Evolutionary conservation across 192 early-diverging fungal genomes (phyloP).

Genomic region (Glomus cerebriforme): DNA sequence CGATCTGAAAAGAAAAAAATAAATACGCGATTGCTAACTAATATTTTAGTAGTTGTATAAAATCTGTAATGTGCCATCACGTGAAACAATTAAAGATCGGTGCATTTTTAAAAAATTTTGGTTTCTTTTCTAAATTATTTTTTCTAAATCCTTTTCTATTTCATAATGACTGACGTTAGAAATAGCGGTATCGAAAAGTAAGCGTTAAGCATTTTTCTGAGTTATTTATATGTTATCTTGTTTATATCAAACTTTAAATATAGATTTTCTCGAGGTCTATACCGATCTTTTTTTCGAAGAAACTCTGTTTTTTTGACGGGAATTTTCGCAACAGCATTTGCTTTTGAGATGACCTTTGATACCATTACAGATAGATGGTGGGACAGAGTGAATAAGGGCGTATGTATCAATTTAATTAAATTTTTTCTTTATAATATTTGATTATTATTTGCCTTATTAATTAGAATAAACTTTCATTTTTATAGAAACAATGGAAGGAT

Average conservation of each 20-base stretch:
- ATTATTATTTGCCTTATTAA: background rate
- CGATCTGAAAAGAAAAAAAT: background rate
- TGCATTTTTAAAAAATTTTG: too few relatives aligned
- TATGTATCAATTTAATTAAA: constrained; percentile 46
- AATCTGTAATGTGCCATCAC: too few relatives aligned
- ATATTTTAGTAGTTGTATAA: too few relatives aligned
- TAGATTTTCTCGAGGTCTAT: constrained; percentile 47
- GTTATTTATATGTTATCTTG: background rate
- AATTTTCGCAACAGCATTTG: constrained; percentile 71
- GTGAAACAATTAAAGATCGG: too few relatives aligned
- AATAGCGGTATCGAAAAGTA: background rate
- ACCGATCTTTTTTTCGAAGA: constrained; percentile 69
- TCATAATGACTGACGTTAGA: background rate
- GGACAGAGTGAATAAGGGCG: constrained; percentile 76
- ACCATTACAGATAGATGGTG: constrained; percentile 59
- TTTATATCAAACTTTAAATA: background rate
- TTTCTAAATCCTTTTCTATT: background rate
- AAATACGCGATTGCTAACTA: too few relatives aligned
- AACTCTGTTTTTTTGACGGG: constrained; percentile 70
- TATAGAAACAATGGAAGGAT: constrained; percentile 85
- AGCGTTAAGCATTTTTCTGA: background rate
- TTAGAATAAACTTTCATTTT: constrained; percentile 1
- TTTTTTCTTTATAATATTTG: background rate
- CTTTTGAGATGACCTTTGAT: constrained; percentile 74
- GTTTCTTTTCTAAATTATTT: too few relatives aligned